Conservation (phyloP, 139 green algal species). For the Chlorella sorokiniana region DNA sequence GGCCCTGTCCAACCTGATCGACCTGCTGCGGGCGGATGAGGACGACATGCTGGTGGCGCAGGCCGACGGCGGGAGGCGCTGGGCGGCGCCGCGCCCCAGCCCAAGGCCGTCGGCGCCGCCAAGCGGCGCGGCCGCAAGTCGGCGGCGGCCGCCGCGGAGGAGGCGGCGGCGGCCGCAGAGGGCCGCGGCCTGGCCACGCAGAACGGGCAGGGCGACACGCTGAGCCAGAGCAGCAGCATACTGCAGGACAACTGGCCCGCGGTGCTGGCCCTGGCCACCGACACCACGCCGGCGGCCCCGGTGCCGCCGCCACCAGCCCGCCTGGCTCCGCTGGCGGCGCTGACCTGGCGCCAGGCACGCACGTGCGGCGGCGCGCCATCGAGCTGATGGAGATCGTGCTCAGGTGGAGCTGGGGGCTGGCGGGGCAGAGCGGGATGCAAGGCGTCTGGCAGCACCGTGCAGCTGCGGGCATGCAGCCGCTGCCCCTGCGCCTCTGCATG, state of each 20-base stretch:
- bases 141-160: slow-evolving; percentile 1
- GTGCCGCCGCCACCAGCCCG: not conserved
- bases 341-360: slow-evolving; percentile 20
- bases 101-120: not conserved
- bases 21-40: slow-evolving; percentile 79
- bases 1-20: slow-evolving; percentile 68
- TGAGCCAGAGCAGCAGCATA: slow-evolving; percentile 65
- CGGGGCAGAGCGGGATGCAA: not conserved
- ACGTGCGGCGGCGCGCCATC: slow-evolving; percentile 62
- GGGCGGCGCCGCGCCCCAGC: not conserved
- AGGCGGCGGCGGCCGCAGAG: slow-evolving; percentile 1
- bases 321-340: slow-evolving; percentile 3
- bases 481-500: too few species aligned
- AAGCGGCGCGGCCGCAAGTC: slow-evolving; percentile 33
- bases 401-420: slow-evolving; percentile 20
- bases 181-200: slow-evolving; percentile 46
- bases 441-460: too few species aligned
- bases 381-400: slow-evolving; percentile 78
- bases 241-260: slow-evolving; percentile 70
- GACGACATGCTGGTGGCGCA: slow-evolving; percentile 58
- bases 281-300: slow-evolving; percentile 31
- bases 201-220: slow-evolving; percentile 72
- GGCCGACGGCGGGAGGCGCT: slow-evolving; percentile 6
- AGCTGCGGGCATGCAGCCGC: too few species aligned
- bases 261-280: slow-evolving; percentile 63